A percentile compares a stretch with the other conserved stretches of the same genome.
Evolutionary conservation across 345 rosid genomes (phyloP).

Genomic region (Erucastrum elatum): DNA sequence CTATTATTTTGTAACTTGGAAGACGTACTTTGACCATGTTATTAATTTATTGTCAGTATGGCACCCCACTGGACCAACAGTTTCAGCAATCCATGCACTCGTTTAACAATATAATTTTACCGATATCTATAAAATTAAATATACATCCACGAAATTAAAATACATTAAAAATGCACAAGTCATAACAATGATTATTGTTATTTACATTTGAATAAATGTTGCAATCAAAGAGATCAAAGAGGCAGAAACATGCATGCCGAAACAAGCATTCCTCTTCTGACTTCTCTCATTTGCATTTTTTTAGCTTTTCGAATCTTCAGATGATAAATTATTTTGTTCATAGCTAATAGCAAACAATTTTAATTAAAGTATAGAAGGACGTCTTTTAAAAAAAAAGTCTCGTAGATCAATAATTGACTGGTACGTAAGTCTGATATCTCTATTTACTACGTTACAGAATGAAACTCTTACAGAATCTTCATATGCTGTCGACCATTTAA

Average conservation of each 20-base stretch:
- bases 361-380: background rate
- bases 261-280: slow-evolving; percentile 33
- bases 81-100: slow-evolving; percentile 27
- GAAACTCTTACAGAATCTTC: too few species aligned
- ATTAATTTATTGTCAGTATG: slow-evolving; percentile 22
- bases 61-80: slow-evolving; percentile 34
- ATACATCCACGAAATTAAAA: background rate
- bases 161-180: slow-evolving; percentile 2
- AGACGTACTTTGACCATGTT: slow-evolving; percentile 36
- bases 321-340: background rate
- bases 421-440: background rate
- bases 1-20: too few species aligned
- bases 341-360: background rate
- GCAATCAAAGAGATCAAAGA: slow-evolving; percentile 14
- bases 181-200: slow-evolving; percentile 20
- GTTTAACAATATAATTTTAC: background rate
- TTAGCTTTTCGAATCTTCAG: background rate
- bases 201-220: background rate
- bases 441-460: background rate
- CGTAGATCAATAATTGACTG: slow-evolving; percentile 22
- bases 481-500: slow-evolving; percentile 16
- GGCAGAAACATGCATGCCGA: slow-evolving; percentile 35
- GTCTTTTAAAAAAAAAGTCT: background rate
- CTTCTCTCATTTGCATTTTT: background rate
- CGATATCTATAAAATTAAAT: background rate